These are phyloP conservation scores for Kwoniella europaea DNA, from an alignment of 768 basidiomycete species.

Conservation along the genomic window DNA sequence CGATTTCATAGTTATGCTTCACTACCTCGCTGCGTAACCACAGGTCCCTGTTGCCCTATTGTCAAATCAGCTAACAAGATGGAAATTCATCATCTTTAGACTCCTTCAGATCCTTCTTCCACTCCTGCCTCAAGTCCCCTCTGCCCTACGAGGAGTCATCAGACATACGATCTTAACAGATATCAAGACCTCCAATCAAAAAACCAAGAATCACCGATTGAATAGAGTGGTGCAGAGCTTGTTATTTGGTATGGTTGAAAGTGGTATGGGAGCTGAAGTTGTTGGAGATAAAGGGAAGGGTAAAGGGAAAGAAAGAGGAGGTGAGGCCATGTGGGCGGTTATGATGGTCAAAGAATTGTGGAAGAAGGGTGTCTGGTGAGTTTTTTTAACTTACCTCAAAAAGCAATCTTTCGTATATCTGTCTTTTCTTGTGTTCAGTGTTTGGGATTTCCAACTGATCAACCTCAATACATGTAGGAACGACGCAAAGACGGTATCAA, in stretches of 20 bases:
- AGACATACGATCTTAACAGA: conserved; percentile 94
- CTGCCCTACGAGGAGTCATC: conserved; percentile 80
- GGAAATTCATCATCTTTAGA: conserved; percentile 60
- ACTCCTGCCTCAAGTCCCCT: conserved; percentile 89
- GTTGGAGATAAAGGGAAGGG: conserved; percentile 75
- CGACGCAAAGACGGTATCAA: conserved; percentile 89
- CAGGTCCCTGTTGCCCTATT: neutral
- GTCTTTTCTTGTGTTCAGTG: too few species aligned
- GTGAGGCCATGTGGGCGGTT: conserved; percentile 98
- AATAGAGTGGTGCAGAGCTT: conserved; percentile 95
- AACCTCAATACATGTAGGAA: conserved; percentile 63
- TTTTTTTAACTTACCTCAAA: conserved; percentile 28
- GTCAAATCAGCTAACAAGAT: neutral
- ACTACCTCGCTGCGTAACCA: neutral
- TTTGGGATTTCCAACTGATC: neutral
- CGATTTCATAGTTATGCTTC: too few species aligned
- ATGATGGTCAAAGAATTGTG: conserved; percentile 91
- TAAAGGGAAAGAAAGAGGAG: conserved; percentile 61
- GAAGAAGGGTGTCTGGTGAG: conserved; percentile 84
- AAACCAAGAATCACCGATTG: conserved; percentile 89
- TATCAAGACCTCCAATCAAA: conserved; percentile 85
- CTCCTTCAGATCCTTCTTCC: conserved; percentile 91
- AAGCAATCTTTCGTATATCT: neutral
- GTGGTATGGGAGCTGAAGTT: conserved; percentile 81
- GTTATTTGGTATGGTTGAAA: conserved; percentile 93